Evolutionary conservation across 2,329 filamentous ascomycete species (phyloP), one percentile per base, ranked within the genome.

Genomic region (Penicillium expansum): DNA sequence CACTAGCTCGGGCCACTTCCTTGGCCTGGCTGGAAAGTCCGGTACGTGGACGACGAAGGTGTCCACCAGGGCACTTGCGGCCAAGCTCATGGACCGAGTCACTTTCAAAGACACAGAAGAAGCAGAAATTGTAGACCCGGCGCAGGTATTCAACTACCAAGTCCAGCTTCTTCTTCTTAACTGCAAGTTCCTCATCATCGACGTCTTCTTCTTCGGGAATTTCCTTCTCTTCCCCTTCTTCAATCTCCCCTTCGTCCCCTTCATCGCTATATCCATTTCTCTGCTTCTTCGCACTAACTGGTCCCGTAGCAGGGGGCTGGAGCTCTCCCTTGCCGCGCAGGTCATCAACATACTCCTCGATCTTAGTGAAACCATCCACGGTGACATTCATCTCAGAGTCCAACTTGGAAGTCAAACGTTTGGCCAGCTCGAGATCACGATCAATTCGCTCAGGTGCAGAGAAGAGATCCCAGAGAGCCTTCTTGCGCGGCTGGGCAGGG

Each of bases 91-190:
- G 94, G 22, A 97, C 88, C 0, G 93, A 97, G 74, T 99, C 94
- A 70, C 92, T 94, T 76, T 99, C 94, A 66, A 99, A 97, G 5
- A 99, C 95, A 73, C 94, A 99, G 80, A 97, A 99, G 81, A 99
- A 97, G 79, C 94, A 99, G 78, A 99, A 97, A 77, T 94, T 97
- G 82, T 95, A 96, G 51, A 99, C 94, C 16, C 94, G 88, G 51
- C 94, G 91, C 58, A 99, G 83, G 73, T 99, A 99, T 77, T 99
- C 94, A 52, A 97, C 94, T 74, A 96, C 83, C 35, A 99, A 81
- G 76, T 99, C 94, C 48, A 99, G 85, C 69, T 94, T 92, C 81
- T 99, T 97, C 83, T 97, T 97, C 81, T 96, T 94, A 39, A 87
- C 83, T 53, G 97, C 75, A 38, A 97, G 80, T 39, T 97, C 91